A percentile compares a stretch with the other conserved stretches of the same genome.
These are phyloP conservation scores for Tetrapisispora nanseiensis DNA, from an alignment of 805 yeast genomes.

Conservation along the genomic window DNA sequence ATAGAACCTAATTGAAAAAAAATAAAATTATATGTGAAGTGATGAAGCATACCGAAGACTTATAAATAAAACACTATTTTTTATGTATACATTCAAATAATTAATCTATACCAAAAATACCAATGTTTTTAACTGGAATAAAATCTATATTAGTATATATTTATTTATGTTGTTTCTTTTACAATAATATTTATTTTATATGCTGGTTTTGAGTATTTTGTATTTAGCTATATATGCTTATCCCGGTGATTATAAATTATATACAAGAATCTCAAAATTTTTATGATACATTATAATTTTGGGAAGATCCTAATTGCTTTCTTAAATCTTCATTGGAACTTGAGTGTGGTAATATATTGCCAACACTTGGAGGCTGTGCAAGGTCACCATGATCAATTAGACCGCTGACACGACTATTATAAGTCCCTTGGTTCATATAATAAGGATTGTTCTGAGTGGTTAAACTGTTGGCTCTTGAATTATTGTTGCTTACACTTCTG, in stretches of 20 bases:
- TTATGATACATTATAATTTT: constrained; percentile 22
- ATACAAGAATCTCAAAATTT: not conserved
- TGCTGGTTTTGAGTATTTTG: too few relatives aligned
- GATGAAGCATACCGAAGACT: too few relatives aligned
- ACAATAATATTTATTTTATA: too few relatives aligned
- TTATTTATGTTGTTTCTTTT: too few relatives aligned
- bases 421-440: constrained; percentile 9
- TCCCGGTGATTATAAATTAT: not conserved
- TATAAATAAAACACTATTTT: not conserved
- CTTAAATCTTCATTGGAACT: constrained; percentile 32
- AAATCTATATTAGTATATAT: too few relatives aligned
- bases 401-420: constrained; percentile 21
- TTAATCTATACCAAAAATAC: too few relatives aligned
- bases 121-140: too few relatives aligned
- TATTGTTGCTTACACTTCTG: constrained; percentile 28
- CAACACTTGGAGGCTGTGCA: constrained; percentile 21
- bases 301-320: constrained; percentile 31
- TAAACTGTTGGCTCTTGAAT: constrained; percentile 29
- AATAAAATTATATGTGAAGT: too few relatives aligned
- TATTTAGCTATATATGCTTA: too few relatives aligned
- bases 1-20: too few relatives aligned
- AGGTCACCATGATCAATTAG: constrained; percentile 20
- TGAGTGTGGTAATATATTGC: constrained; percentile 26
- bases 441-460: constrained; percentile 21
- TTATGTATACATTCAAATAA: not conserved